Base-by-base conservation (phyloP, 768 basidiomycete species). In the Pulveroboletus sp. region DNA sequence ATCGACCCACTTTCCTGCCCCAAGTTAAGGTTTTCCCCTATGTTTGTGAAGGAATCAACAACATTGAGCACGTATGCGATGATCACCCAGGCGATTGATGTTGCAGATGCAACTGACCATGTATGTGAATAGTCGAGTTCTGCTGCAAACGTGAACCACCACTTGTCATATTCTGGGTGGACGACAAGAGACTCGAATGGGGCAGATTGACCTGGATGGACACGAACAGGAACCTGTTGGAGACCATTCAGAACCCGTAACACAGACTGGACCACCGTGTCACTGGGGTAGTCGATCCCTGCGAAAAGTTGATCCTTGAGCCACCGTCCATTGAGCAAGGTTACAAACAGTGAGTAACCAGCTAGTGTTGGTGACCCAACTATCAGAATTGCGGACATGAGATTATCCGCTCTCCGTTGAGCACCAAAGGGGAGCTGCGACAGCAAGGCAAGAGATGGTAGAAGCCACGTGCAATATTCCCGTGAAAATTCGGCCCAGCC, bases 391-490 rank as follows among this genome's bases (percentile, higher is more conserved):
- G 71, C 68, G 8, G 74, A 71, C 52, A 69, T 63, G 32, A 77
- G 58, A 44, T 77, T 75, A 17, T 75, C 73, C n/a, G 66, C 53
- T 23, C 59, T 69, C 43, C 68, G 68, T 11, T 54, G 62, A 26
- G 71, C 66, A 8, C 76, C 76, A 22, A 76, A 79, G 0, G 76
- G 78, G n/a, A 79, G 69, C 40, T 76, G 76, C 0, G 76, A 75
- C 17, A 78, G 61, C 8, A 79, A 52, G 1, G 77, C 75, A 12
- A 79, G 68, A 67, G 74, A 77, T 7, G 77, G 77, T 6, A 79
- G 47, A 2, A 79, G 62, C 77, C 77, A 79, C 0, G 74, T 55
- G 9, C 67, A 63, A 54, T 72, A 76, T 39, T 73, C 63, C 39
- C 73, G 72, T 0, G 65, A 42, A 42, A 64, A 67, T 4, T 20